Evolutionary conservation across 2,329 filamentous ascomycete species (phyloP).

Genomic region (Magnaporthiopsis incrustans): DNA sequence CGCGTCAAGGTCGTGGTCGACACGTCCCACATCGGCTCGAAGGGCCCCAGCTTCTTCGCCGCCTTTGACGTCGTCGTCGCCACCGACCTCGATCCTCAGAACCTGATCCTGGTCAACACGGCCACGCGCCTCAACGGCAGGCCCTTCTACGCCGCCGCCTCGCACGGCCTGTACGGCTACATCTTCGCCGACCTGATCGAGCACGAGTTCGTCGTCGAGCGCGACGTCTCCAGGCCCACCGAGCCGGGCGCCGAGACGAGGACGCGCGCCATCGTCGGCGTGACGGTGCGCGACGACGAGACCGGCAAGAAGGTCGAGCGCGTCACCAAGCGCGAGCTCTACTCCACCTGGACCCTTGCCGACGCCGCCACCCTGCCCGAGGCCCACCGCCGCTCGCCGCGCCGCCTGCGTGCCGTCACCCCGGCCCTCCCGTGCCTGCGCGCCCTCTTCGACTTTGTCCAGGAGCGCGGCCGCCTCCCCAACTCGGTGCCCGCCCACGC

Average conservation of each 20-base stretch:
- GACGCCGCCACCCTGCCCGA: conserved; percentile 63
- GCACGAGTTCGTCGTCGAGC: conserved; percentile 84
- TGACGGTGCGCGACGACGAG: conserved; percentile 58
- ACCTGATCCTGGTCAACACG: conserved; percentile 74
- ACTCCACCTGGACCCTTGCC: conserved; percentile 80
- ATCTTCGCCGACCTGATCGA: conserved; percentile 88
- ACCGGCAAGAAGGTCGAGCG: conserved; percentile 68
- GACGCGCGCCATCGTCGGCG: conserved; percentile 67
- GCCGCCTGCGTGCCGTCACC: conserved; percentile 68
- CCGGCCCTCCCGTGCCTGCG: conserved; percentile 79
- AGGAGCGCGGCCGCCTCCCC: conserved; percentile 42
- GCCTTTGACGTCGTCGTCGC: conserved; percentile 82
- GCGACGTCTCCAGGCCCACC: conserved; percentile 51
- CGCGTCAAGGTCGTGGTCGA: conserved; percentile 72
- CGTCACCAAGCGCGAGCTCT: conserved; percentile 85
- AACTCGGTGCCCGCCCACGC: conserved; percentile 43
- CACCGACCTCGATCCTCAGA: conserved; percentile 72
- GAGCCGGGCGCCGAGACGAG: conserved; percentile 58
- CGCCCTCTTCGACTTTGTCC: conserved; percentile 82
- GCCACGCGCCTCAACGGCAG: conserved; percentile 69
- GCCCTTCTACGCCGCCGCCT: conserved; percentile 82
- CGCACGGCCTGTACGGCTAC: conserved; percentile 88
- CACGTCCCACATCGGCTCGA: conserved; percentile 55
- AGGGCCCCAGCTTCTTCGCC: conserved; percentile 66
- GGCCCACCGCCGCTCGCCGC: conserved; percentile 60